Percentiles rank a stretch among this genome's conserved stretches.
Evolutionary conservation across 2,329 filamentous ascomycete species (phyloP).

Genomic region (Penicillium sclerotigenum): DNA sequence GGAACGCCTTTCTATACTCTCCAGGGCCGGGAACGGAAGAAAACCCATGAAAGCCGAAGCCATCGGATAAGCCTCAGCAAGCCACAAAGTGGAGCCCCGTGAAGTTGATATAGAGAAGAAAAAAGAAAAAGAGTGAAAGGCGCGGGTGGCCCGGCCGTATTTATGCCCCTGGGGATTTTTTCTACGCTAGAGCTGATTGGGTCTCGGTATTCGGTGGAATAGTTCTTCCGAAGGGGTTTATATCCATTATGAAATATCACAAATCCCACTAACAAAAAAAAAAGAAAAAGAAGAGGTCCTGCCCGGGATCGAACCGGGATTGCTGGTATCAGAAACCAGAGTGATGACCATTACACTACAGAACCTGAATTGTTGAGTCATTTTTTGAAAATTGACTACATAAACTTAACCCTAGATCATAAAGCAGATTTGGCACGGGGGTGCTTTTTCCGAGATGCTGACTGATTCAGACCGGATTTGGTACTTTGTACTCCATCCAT

Average conservation of each 20-base stretch:
- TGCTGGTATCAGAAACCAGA: constrained; percentile 1
- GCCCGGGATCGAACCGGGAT: constrained; percentile 13
- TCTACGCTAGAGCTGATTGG: constrained; percentile 9
- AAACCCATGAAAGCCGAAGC: constrained; percentile 19
- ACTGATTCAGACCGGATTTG: not conserved
- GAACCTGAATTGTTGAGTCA: not conserved
- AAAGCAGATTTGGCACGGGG: too few relatives aligned
- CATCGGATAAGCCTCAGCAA: constrained; percentile 20
- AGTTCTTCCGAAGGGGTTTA: not conserved
- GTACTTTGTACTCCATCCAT: too few relatives aligned
- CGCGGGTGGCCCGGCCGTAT: not conserved
- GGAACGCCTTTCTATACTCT: constrained; percentile 19
- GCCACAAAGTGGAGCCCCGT: constrained; percentile 23
- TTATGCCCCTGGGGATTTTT: not conserved
- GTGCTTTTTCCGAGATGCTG: not conserved
- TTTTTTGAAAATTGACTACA: not conserved
- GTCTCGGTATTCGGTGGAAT: not conserved
- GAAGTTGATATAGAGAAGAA: constrained; percentile 16
- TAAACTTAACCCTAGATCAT: too few relatives aligned
- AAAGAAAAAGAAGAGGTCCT: constrained; percentile 2
- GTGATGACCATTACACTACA: constrained; percentile 1
- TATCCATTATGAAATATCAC: not conserved
- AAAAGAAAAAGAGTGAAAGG: constrained; percentile 6
- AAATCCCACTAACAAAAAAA: too few relatives aligned
- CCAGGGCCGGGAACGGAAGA: constrained; percentile 23